Conservation (phyloP, 352 stramenopile genomes). For the Blastocystis sp. region DNA sequence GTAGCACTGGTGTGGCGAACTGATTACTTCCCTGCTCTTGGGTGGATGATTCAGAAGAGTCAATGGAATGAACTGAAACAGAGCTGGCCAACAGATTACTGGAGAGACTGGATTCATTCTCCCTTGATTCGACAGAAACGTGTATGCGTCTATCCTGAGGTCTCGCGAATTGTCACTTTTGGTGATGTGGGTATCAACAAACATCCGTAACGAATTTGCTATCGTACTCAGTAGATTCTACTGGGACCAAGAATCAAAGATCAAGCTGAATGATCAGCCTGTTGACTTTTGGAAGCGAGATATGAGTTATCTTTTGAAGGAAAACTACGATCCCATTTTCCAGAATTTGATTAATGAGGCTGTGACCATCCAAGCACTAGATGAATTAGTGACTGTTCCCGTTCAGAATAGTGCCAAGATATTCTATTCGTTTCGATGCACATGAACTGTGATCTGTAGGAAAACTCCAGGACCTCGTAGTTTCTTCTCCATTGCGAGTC, state of each 20-base stretch:
- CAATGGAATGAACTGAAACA: conserved; percentile 69
- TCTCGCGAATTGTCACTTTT: conserved; percentile 76
- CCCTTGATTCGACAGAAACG: conserved; percentile 66
- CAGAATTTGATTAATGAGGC: conserved; percentile 24
- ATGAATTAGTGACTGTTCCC: background rate
- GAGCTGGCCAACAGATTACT: conserved; percentile 73
- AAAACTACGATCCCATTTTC: conserved; percentile 67
- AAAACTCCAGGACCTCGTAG: conserved; percentile 61
- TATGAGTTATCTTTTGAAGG: conserved; percentile 70
- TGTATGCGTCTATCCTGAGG: conserved; percentile 73
- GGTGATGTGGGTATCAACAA: conserved; percentile 69
- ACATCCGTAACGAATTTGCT: conserved; percentile 45
- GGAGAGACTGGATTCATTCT: conserved; percentile 80
- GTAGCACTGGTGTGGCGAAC: conserved; percentile 64
- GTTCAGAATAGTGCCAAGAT: background rate
- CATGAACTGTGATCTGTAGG: conserved; percentile 65
- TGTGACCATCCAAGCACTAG: background rate
- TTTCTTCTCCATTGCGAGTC: conserved; percentile 69
- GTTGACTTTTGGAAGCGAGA: conserved; percentile 67
- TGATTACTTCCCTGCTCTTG: conserved; percentile 79
- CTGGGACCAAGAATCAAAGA: conserved; percentile 66
- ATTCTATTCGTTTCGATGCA: background rate
- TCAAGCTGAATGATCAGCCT: conserved; percentile 69
- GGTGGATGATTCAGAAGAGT: conserved; percentile 75
- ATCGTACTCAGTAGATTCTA: conserved; percentile 64